Percentiles rank a stretch among this genome's conserved stretches.
These are phyloP conservation scores for Trichoderma simmonsii DNA, from an alignment of 2,329 filamentous ascomycete species.

Conservation along the genomic window DNA sequence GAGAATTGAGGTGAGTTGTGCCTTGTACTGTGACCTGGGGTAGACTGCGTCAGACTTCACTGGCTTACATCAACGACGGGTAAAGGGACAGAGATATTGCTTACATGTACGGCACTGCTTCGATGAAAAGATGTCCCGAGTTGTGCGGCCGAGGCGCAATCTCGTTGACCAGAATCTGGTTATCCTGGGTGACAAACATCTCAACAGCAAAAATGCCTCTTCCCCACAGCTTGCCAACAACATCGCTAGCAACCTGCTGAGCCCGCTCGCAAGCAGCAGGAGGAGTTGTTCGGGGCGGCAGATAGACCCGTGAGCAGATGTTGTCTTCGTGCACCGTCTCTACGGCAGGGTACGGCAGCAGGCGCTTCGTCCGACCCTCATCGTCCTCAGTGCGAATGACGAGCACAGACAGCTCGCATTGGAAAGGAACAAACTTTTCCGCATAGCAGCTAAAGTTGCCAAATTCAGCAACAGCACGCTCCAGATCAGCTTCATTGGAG, in stretches of 20 bases:
- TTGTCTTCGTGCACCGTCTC: conserved; percentile 95
- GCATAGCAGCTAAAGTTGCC: conserved; percentile 74
- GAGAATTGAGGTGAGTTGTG: conserved; percentile 82
- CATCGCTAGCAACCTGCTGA: conserved; percentile 72
- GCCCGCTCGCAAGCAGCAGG: conserved; percentile 60
- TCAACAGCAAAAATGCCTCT: conserved; percentile 95
- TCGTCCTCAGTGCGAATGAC: conserved; percentile 83
- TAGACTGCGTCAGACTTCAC: no score
- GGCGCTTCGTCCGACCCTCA: conserved; percentile 44
- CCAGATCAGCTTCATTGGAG: conserved; percentile 43
- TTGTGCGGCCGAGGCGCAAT: conserved; percentile 82
- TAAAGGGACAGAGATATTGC: background rate
- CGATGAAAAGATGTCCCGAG: conserved; percentile 92
- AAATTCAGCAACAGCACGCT: conserved; percentile 66
- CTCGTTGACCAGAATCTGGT: conserved; percentile 70
- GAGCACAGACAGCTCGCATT: conserved; percentile 88
- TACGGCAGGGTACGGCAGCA: conserved; percentile 79
- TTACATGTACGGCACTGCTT: conserved; percentile 71
- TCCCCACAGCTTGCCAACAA: conserved; percentile 76
- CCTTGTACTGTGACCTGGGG: conserved; percentile 74
- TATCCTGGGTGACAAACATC: conserved; percentile 81
- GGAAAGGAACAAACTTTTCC: conserved; percentile 84
- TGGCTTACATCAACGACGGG: no score
- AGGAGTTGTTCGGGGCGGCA: conserved; percentile 71
- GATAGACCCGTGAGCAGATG: conserved; percentile 90